Percentiles rank a stretch among this genome's conserved stretches.
phyloP scores from a whole-genome alignment of 2,329 filamentous ascomycete species.

The Nemania serpens region DNA sequence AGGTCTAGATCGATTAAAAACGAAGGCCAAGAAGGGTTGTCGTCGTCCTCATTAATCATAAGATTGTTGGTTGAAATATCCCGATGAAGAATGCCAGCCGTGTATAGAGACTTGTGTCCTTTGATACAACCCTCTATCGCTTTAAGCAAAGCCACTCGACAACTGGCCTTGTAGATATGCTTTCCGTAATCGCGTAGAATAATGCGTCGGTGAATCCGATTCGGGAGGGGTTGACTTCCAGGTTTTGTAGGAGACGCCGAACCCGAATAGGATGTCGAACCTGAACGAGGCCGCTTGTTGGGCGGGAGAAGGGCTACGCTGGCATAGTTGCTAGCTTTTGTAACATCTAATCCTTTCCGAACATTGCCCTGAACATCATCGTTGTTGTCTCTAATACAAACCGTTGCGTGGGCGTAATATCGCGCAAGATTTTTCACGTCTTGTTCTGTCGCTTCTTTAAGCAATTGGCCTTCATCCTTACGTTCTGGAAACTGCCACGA shows the following conservation, averaged over 20 bases:
- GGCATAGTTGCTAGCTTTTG: neutral
- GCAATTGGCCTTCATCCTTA: conserved; percentile 31
- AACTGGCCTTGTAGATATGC: conserved; percentile 17
- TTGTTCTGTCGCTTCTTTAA: too few relatives aligned
- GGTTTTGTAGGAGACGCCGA: too few relatives aligned
- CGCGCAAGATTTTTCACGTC: too few relatives aligned
- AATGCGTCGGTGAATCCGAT: conserved; percentile 11
- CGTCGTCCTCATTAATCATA: conserved; percentile 18
- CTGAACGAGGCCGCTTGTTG: too few relatives aligned
- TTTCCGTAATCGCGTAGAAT: conserved; percentile 8
- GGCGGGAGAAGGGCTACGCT: too few relatives aligned
- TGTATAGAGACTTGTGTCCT: conserved; percentile 10
- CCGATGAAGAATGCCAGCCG: conserved; percentile 43
- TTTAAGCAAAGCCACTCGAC: neutral
- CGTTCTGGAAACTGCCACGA: conserved; percentile 48
- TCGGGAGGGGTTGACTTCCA: conserved; percentile 4
- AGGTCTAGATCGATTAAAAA: conserved; percentile 31
- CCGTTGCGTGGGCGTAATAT: too few relatives aligned
- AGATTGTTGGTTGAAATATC: conserved; percentile 36
- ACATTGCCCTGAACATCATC: too few relatives aligned
- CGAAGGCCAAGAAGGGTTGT: neutral
- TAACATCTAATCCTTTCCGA: neutral
- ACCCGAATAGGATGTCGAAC: too few relatives aligned
- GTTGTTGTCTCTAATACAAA: too few relatives aligned
- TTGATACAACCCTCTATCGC: conserved; percentile 11